Evolutionary conservation across 1,139 yeast species (phyloP).

Genomic region (Protomyces lactucae-debilis): DNA sequence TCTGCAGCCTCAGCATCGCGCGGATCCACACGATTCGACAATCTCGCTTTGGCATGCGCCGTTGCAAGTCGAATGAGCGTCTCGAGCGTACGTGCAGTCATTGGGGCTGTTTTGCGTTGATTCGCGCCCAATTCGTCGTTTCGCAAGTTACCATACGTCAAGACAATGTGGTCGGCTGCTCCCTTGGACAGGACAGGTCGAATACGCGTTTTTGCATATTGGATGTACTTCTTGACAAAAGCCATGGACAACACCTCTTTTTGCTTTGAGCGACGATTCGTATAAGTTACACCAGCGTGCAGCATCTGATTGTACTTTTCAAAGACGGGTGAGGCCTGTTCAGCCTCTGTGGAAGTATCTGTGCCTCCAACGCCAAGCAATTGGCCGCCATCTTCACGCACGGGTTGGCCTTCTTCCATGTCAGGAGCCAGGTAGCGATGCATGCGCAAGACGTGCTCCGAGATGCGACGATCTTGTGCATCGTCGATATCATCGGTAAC

Average conservation of each 20-base stretch:
- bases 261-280: constrained; percentile 41
- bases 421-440: constrained; percentile 90
- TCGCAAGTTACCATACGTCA: constrained; percentile 73
- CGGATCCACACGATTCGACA: constrained; percentile 67
- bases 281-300: constrained; percentile 68
- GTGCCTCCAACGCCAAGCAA: constrained; percentile 67
- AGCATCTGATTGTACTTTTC: constrained; percentile 78
- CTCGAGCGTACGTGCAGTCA: constrained; percentile 96
- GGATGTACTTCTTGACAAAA: constrained; percentile 84
- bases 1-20: constrained; percentile 86
- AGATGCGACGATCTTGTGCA: constrained; percentile 73
- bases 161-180: constrained; percentile 78
- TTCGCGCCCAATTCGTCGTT: constrained; percentile 69
- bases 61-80: constrained; percentile 92
- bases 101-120: constrained; percentile 84
- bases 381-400: constrained; percentile 66
- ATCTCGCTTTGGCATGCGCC: constrained; percentile 92
- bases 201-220: constrained; percentile 86
- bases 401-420: constrained; percentile 87
- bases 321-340: constrained; percentile 57
- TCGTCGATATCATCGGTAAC: constrained; percentile 94
- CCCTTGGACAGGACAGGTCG: constrained; percentile 72
- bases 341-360: constrained; percentile 39
- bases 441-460: constrained; percentile 93
- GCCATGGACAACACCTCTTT: constrained; percentile 73